Evolutionary conservation across 2,329 filamentous ascomycete genomes (phyloP).

Genomic region (Diaporthe citrichinensis): DNA sequence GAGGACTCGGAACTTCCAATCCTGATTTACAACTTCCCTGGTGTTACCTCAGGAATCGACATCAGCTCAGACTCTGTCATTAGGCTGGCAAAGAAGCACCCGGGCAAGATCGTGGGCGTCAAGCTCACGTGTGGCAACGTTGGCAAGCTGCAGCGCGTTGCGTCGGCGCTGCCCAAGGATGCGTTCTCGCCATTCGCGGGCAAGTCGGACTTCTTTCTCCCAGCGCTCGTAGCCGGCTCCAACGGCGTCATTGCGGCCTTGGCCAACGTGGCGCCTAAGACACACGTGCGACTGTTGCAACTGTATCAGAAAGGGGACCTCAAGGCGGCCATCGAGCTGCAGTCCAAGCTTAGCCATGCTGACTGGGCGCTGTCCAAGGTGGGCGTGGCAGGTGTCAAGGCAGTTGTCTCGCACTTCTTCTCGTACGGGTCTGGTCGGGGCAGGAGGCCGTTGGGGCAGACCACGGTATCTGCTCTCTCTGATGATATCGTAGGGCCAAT

Average conservation of each 20-base stretch:
- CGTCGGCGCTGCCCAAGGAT: conserved; percentile 55
- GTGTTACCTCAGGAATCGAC: conserved; percentile 24
- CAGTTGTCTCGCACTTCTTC: conserved; percentile 45
- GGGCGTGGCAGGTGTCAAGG: conserved; percentile 49
- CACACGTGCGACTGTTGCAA: conserved; percentile 53
- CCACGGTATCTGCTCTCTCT: neutral
- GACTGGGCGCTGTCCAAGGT: conserved; percentile 50
- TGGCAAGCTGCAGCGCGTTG: conserved; percentile 66
- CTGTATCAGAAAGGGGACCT: conserved; percentile 52
- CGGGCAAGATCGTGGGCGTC: conserved; percentile 24
- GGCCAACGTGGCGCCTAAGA: conserved; percentile 52
- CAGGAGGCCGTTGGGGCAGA: conserved; percentile 46
- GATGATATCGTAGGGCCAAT: neutral
- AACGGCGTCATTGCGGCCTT: conserved; percentile 58
- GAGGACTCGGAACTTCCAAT: neutral
- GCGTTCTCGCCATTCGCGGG: conserved; percentile 54
- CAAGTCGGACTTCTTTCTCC: conserved; percentile 59
- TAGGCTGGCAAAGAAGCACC: conserved; percentile 1
- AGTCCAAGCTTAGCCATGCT: conserved; percentile 50
- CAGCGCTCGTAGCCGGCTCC: conserved; percentile 55
- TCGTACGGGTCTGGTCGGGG: conserved; percentile 45
- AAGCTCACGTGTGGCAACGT: conserved; percentile 49
- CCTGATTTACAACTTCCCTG: conserved; percentile 24
- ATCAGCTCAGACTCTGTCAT: conserved; percentile 9
- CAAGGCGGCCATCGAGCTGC: conserved; percentile 53